These are phyloP conservation scores for Elaeis oleifera DNA, from an alignment of 202 grass and related monocot species.

Conservation along the genomic window DNA sequence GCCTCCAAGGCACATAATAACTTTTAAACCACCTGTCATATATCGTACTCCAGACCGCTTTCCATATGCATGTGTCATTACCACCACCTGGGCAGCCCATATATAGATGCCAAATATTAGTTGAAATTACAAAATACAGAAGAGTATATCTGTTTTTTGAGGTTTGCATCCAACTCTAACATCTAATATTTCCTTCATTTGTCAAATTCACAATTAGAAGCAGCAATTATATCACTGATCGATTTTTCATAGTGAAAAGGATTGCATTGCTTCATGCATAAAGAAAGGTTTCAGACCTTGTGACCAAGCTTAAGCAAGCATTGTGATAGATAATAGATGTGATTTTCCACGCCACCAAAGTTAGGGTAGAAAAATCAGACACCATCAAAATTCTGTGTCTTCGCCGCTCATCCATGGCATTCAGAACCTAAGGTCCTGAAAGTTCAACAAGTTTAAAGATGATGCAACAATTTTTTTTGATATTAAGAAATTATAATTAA, in stretches of 20 bases:
- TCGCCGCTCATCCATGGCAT: constrained; percentile 34
- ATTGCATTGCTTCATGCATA: no score
- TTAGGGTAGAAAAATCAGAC: constrained; percentile 98
- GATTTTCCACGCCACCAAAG: constrained; percentile 89
- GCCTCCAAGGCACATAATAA: constrained; percentile 90
- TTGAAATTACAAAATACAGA: neutral
- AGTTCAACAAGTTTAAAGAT: neutral
- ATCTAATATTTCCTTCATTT: no score
- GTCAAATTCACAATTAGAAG: no score
- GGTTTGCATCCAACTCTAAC: no score
- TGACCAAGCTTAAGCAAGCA: constrained; percentile 87
- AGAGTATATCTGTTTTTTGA: neutral
- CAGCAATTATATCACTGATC: no score
- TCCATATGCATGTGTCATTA: constrained; percentile 92
- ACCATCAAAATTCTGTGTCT: constrained; percentile 84
- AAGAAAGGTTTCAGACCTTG: constrained; percentile 36
- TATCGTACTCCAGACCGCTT: constrained; percentile 83
- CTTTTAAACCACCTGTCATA: constrained; percentile 78
- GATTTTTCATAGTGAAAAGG: no score
- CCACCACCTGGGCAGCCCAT: constrained; percentile 52
- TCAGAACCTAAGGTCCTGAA: constrained; percentile 22
- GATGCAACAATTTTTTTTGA: no score
- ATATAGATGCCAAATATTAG: neutral
- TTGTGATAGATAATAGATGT: constrained; percentile 93
- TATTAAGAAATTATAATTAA: no score